A percentile compares a stretch with the other conserved stretches of the same genome.
These are phyloP conservation scores for Acer yangbiense DNA, from an alignment of 345 rosid species.

Conservation along the genomic window DNA sequence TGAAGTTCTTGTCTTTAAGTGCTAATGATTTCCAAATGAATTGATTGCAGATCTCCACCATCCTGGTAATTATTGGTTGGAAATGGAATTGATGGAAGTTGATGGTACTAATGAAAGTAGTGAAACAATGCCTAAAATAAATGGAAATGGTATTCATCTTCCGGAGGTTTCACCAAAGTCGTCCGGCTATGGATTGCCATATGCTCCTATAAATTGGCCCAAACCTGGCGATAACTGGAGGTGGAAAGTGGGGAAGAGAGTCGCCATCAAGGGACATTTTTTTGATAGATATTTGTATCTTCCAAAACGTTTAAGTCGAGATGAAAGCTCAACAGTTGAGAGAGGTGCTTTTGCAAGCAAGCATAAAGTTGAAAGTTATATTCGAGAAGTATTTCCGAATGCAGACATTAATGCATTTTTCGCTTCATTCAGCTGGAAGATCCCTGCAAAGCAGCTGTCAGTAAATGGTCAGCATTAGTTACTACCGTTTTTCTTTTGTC, in stretches of 20 bases:
- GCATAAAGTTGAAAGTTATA: constrained; percentile 47
- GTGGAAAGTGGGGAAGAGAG: constrained; percentile 70
- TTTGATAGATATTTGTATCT: constrained; percentile 69
- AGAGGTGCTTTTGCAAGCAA: constrained; percentile 49
- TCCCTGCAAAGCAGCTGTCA: constrained; percentile 38
- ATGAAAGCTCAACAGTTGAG: background rate
- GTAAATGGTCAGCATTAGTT: constrained; percentile 46
- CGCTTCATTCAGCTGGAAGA: constrained; percentile 69
- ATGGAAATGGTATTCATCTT: constrained; percentile 28
- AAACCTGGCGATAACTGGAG: constrained; percentile 61
- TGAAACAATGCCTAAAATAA: constrained; percentile 13
- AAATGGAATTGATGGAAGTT: constrained; percentile 36
- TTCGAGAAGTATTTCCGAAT: constrained; percentile 48
- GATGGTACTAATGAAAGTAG: constrained; percentile 34
- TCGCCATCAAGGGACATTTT: constrained; percentile 38
- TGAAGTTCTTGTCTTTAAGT: background rate
- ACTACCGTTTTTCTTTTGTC: background rate
- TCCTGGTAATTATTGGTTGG: constrained; percentile 12
- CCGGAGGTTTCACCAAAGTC: constrained; percentile 46
- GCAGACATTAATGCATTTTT: constrained; percentile 61
- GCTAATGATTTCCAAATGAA: constrained; percentile 17
- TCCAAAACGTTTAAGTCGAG: constrained; percentile 44
- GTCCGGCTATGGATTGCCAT: constrained; percentile 64
- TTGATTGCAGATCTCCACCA: constrained; percentile 17
- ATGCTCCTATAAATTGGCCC: constrained; percentile 77